phyloP scores from a whole-genome alignment of 257 asterid species.

The Solanum dulcamara region DNA sequence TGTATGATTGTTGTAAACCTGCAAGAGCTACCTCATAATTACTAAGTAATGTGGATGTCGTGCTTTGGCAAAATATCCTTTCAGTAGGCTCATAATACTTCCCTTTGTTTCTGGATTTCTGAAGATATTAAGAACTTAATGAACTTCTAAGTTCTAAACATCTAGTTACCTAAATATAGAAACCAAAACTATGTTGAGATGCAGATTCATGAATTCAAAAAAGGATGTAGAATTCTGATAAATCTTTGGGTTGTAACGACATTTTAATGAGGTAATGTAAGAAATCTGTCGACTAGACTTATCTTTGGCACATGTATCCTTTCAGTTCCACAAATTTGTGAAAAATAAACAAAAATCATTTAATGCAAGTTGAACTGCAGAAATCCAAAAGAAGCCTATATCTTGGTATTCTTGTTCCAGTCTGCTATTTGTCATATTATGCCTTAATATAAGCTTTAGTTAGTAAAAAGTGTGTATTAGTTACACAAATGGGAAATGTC shows the following conservation, averaged over 20 bases:
- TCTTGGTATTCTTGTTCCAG: background rate
- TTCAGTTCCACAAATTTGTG: background rate
- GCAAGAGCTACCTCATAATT: background rate
- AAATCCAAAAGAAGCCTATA: background rate
- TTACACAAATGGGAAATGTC: background rate
- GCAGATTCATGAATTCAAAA: background rate
- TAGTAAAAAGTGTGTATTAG: background rate
- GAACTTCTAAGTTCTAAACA: background rate
- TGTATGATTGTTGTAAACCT: background rate
- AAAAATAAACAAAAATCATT: background rate
- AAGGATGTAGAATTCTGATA: background rate
- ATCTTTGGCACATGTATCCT: background rate
- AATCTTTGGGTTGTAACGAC: background rate
- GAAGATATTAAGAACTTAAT: background rate
- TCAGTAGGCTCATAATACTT: background rate
- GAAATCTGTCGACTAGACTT: background rate
- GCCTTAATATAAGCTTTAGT: background rate
- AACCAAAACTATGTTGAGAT: background rate
- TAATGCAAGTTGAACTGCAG: background rate
- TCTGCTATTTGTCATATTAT: background rate
- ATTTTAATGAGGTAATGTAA: background rate
- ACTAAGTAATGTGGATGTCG: background rate
- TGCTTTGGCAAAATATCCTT: background rate
- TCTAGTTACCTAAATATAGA: background rate
- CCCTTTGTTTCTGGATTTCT: background rate